Base-by-base conservation (phyloP, 2,329 filamentous ascomycete species). In the Aaosphaeria pasadenensis region DNA sequence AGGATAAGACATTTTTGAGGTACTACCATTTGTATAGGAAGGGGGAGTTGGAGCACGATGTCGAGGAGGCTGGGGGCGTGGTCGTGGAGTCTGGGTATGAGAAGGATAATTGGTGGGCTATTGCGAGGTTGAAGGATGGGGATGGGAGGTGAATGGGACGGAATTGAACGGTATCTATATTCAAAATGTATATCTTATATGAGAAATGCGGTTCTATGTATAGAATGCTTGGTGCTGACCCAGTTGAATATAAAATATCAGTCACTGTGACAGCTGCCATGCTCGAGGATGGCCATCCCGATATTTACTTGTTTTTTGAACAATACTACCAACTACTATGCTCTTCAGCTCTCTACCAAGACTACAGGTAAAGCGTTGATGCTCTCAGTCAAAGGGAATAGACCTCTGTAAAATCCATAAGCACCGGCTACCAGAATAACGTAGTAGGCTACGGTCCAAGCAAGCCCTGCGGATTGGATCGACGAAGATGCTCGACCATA, bases 31-130 rank as follows among this genome's bases (percentile, higher is more conserved):
- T 99, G 29, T 99, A 96, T 71, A 80, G 83, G 46, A 81, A 89
- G 65, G 89, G 89, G 11, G 94, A 99, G 74, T 76, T 99, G 49
- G 91, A 96, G 66, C 79, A 83, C 39, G 88, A 96, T 66, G 81
- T 96, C 48, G 68, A 71, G 44, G 78, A 80, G 11, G 91, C 87
- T 17, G 91, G 91, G 13, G 94, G 91, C 6, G 73, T 72, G 43
- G 83, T 96, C 11, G 61, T 94, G 28, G 85, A 89, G 56, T 84
- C 83, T 50, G 94, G 94, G 32, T 99, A 97, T 71, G 94, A 99
- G 67, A 91, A 86, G 74, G 94, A 97, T 67, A 99, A 99, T 73
- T 97, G 94, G 94, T 99, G 92, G 92, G 90, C 85, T 46, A 85
- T 96, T 66, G 80, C 77, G 11, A 53, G 45, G 11, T 44, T 30